A percentile compares a stretch with the other conserved stretches of the same genome.
Conservation (phyloP, 306 rosid genomes). For the Medicago truncatula region MtrunA17r5.0-ANR NC_053044.1:18315501-18316000, state of each 20-base stretch:
- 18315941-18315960: too few species aligned
- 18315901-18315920: neutral
- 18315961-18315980: slow-evolving; percentile 10
- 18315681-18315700: neutral
- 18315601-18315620: too few species aligned
- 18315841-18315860: neutral
- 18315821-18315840: neutral
- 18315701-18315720: neutral
- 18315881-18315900: neutral
- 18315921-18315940: neutral
- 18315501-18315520: too few species aligned
- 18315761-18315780: neutral
- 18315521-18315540: too few species aligned
- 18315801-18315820: neutral
- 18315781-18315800: neutral
- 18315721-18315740: too few species aligned
- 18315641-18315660: neutral
- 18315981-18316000: slow-evolving; percentile 25
- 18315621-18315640: too few species aligned
- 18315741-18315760: neutral
- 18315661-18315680: neutral
- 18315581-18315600: too few species aligned
- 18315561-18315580: too few species aligned
- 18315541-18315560: too few species aligned
- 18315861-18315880: neutral